Percentiles rank a stretch among this genome's conserved stretches.
Conservation (phyloP, 345 rosid genomes). For the Heritiera fomes region DNA sequence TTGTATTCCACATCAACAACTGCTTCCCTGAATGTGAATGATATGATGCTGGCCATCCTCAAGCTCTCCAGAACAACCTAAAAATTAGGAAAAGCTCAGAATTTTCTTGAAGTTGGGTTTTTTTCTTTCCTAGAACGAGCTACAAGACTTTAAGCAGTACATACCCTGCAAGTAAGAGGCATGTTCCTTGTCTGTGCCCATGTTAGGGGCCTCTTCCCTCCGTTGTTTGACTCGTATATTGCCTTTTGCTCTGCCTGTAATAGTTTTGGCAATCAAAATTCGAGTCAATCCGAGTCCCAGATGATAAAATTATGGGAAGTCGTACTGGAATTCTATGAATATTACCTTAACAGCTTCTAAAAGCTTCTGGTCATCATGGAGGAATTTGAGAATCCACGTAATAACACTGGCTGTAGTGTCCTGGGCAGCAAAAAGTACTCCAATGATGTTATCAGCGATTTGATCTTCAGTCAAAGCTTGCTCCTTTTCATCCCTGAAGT, state of each 20-base stretch:
- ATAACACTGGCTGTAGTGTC: conserved; percentile 86
- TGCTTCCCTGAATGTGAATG: conserved; percentile 92
- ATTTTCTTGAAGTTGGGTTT: neutral
- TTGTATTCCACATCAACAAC: conserved; percentile 81
- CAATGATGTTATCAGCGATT: conserved; percentile 77
- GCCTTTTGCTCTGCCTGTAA: conserved; percentile 72
- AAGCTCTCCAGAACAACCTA: conserved; percentile 69
- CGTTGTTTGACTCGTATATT: conserved; percentile 45
- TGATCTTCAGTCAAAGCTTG: conserved; percentile 44
- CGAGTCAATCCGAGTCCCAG: neutral
- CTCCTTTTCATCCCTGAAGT: conserved; percentile 51
- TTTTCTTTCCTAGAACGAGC: neutral
- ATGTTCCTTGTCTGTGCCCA: conserved; percentile 83
- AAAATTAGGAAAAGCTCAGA: neutral
- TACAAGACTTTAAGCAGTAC: neutral
- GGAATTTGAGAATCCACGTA: conserved; percentile 87
- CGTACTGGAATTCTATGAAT: neutral
- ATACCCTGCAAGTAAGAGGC: conserved; percentile 72
- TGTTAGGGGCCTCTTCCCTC: conserved; percentile 54
- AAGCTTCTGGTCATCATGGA: conserved; percentile 57
- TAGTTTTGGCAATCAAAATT: neutral
- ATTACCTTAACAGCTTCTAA: conserved; percentile 71
- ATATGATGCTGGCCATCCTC: conserved; percentile 92
- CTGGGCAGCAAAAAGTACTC: conserved; percentile 88
- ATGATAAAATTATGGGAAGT: neutral